phyloP scores from a whole-genome alignment of 805 yeast genomes.

The Scheffersomyces amazonensis region DNA sequence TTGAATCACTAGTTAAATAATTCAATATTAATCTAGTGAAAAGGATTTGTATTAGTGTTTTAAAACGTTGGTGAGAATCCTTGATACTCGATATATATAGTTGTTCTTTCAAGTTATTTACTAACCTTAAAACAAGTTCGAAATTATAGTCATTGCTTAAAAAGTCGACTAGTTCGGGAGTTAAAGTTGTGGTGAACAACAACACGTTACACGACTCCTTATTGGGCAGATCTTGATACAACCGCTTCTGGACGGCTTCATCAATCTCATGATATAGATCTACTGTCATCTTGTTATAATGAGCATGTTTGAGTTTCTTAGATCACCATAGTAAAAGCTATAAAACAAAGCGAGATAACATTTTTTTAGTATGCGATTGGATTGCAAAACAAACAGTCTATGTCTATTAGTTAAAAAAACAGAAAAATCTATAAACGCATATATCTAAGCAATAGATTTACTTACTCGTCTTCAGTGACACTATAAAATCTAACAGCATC shows the following conservation, averaged over 20 bases:
- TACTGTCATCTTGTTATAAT: too few relatives aligned
- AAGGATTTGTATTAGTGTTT: constrained; percentile 44
- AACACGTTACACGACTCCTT: neutral
- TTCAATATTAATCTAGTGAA: constrained; percentile 44
- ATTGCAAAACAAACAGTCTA: too few relatives aligned
- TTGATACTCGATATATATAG: constrained; percentile 37
- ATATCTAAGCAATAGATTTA: too few relatives aligned
- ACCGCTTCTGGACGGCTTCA: neutral
- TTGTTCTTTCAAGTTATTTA: constrained; percentile 41
- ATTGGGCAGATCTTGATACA: neutral
- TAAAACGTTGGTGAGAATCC: constrained; percentile 26
- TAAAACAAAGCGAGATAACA: too few relatives aligned
- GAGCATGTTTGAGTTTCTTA: too few relatives aligned
- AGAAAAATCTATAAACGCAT: too few relatives aligned
- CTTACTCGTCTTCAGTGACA: constrained; percentile 1
- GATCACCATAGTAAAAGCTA: too few relatives aligned
- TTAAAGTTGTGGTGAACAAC: constrained; percentile 13
- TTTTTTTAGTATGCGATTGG: too few relatives aligned
- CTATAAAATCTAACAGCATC: constrained; percentile 7
- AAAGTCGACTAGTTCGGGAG: constrained; percentile 9
- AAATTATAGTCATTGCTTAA: constrained; percentile 39
- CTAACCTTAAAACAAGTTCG: constrained; percentile 46
- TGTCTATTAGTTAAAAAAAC: too few relatives aligned
- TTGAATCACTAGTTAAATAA: constrained; percentile 5
- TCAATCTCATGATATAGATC: too few relatives aligned